A percentile compares a stretch with the other conserved stretches of the same genome.
Evolutionary conservation across 2,329 filamentous ascomycete genomes (phyloP).

Genomic region (Penicillium sp.): DNA sequence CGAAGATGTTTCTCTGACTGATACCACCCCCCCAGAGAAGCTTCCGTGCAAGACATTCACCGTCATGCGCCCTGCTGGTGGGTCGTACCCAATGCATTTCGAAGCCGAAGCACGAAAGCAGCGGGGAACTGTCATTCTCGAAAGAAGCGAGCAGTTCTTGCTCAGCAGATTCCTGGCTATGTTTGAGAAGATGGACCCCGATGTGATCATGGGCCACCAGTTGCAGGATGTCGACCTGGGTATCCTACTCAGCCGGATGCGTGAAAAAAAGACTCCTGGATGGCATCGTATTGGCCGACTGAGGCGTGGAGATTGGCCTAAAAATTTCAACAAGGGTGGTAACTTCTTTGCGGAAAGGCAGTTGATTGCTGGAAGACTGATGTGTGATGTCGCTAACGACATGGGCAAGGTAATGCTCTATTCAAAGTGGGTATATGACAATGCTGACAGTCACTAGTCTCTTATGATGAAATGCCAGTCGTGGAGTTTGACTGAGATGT

Average conservation of each 20-base stretch:
- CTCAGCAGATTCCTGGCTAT: slow-evolving; percentile 86
- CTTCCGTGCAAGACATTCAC: slow-evolving; percentile 90
- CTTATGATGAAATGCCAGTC: slow-evolving; percentile 96
- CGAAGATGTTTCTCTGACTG: slow-evolving; percentile 79
- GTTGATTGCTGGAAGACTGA: slow-evolving; percentile 78
- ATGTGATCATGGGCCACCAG: slow-evolving; percentile 90
- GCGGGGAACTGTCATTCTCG: slow-evolving; percentile 72
- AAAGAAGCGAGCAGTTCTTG: slow-evolving; percentile 80
- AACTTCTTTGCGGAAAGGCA: slow-evolving; percentile 92
- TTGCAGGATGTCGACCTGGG: slow-evolving; percentile 98
- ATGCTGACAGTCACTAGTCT: slow-evolving; percentile 51
- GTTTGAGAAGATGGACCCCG: slow-evolving; percentile 82
- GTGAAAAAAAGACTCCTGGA: slow-evolving; percentile 85
- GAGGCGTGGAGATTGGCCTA: slow-evolving; percentile 80
- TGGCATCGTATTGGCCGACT: slow-evolving; percentile 93
- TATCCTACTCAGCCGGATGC: slow-evolving; percentile 78
- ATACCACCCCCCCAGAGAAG: slow-evolving; percentile 84
- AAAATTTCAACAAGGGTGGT: slow-evolving; percentile 77
- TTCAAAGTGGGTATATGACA: background rate
- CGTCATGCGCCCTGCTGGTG: slow-evolving; percentile 74
- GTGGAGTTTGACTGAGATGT: slow-evolving; percentile 98
- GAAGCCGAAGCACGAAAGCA: slow-evolving; percentile 72
- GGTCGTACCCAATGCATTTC: slow-evolving; percentile 80
- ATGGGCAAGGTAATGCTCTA: slow-evolving; percentile 66
- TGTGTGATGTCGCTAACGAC: slow-evolving; percentile 94